A percentile compares a stretch with the other conserved stretches of the same genome.
phyloP scores from a whole-genome alignment of 2,329 filamentous ascomycete genomes.

The Mycocentrospora acerina region DNA sequence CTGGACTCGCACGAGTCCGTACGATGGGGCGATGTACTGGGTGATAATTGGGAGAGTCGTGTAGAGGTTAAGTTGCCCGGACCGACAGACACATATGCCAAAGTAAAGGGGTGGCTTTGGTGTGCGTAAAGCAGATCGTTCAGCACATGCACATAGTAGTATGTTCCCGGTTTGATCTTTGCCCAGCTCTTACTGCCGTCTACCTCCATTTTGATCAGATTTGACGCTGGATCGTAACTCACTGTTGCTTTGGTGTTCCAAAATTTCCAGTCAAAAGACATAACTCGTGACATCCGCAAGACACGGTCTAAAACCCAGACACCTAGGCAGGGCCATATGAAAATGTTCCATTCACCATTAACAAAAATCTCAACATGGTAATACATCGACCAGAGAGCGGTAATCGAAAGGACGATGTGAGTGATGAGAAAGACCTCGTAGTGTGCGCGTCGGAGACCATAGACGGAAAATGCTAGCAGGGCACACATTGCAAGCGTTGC shows the following conservation, averaged over 20 bases:
- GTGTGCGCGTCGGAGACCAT: conserved; percentile 54
- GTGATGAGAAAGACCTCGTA: conserved; percentile 49
- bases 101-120: conserved; percentile 54
- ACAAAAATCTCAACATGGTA: conserved; percentile 57
- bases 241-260: conserved; percentile 42
- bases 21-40: conserved; percentile 7
- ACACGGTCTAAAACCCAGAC: conserved; percentile 56
- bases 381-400: conserved; percentile 55
- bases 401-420: conserved; percentile 44
- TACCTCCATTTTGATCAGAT: conserved; percentile 53
- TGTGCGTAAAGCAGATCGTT: conserved; percentile 47
- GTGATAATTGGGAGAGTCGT: background rate
- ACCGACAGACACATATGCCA: conserved; percentile 21
- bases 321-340: conserved; percentile 53
- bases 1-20: conserved; percentile 16
- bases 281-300: conserved; percentile 47
- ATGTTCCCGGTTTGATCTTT: conserved; percentile 47
- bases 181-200: conserved; percentile 37
- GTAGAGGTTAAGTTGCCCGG: background rate
- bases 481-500: conserved; percentile 49
- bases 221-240: conserved; percentile 47
- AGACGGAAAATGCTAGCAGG: conserved; percentile 51
- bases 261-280: conserved; percentile 46
- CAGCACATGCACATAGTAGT: conserved; percentile 54
- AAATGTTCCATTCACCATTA: conserved; percentile 49